A percentile compares a stretch with the other conserved stretches of the same genome.
These are phyloP conservation scores for Aspergillus conjunctus DNA, from an alignment of 495 filamentous ascomycete species.

Conservation along the genomic window DNA sequence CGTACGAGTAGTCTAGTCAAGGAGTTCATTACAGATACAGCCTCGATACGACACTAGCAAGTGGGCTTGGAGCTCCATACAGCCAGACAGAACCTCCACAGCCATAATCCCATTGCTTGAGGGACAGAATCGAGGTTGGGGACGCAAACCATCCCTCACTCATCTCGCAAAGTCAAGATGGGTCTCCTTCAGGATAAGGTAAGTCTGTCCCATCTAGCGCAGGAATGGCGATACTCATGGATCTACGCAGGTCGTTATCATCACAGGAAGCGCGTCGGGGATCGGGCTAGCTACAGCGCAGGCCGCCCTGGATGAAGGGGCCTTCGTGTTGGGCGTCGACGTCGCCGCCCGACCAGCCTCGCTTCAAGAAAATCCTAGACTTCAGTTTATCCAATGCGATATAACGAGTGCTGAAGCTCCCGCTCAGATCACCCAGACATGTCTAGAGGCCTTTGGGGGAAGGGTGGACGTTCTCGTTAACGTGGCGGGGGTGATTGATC, in stretches of 20 bases:
- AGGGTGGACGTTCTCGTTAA: conserved; percentile 44
- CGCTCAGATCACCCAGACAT: background rate
- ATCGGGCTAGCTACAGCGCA: background rate
- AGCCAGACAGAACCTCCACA: too few species aligned
- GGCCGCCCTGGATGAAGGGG: conserved; percentile 40
- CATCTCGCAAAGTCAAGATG: too few species aligned
- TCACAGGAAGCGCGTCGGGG: background rate
- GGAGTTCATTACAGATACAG: too few species aligned
- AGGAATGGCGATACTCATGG: background rate
- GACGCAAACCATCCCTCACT: too few species aligned
- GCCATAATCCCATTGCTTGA: too few species aligned
- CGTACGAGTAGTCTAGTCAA: too few species aligned
- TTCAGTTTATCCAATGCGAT: background rate
- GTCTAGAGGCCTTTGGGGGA: conserved; percentile 9
- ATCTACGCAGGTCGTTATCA: background rate
- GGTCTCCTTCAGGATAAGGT: too few species aligned
- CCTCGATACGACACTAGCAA: too few species aligned
- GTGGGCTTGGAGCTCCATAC: too few species aligned
- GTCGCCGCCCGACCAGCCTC: conserved; percentile 1
- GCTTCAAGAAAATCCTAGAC: background rate
- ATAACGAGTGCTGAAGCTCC: background rate
- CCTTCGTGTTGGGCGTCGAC: conserved; percentile 44
- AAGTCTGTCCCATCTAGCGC: too few species aligned
- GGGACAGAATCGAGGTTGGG: too few species aligned
- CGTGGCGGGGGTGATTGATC: conserved; percentile 44